Evolutionary conservation across 2,329 filamentous ascomycete species (phyloP).

Genomic region (Sporothrix euskadiensis): DNA sequence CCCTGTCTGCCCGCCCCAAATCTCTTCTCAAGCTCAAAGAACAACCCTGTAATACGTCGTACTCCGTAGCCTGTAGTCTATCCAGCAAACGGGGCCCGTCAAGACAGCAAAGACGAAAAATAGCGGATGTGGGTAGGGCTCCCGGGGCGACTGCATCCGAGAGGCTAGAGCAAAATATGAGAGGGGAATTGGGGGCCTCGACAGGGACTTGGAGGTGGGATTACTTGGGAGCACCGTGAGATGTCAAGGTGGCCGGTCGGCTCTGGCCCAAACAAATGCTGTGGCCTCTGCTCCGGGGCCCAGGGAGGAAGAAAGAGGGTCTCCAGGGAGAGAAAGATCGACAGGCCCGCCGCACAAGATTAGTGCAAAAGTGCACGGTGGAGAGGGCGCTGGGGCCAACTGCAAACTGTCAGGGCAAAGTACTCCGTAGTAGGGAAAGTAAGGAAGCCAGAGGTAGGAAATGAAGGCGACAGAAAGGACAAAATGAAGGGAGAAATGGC

Average conservation of each 20-base stretch:
- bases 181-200: background rate
- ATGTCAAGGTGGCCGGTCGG: background rate
- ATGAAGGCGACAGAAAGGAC: background rate
- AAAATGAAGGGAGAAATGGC: background rate
- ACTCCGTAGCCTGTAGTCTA: no score
- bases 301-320: constrained; percentile 11
- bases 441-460: background rate
- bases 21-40: background rate
- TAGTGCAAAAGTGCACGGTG: background rate
- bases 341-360: constrained; percentile 18
- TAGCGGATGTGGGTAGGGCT: background rate
- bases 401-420: constrained; percentile 2
- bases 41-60: background rate
- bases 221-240: background rate
- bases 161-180: constrained; percentile 3
- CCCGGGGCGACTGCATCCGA: background rate
- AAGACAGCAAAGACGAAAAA: background rate
- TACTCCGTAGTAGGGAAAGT: background rate
- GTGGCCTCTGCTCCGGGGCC: background rate
- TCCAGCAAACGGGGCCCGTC: background rate
- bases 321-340: constrained; percentile 16
- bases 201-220: background rate
- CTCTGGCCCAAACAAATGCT: constrained; percentile 1
- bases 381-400: constrained; percentile 1
- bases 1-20: background rate